Conservation (phyloP, 1,139 yeast genomes). For the Nakaseomyces glabratus region DNA sequence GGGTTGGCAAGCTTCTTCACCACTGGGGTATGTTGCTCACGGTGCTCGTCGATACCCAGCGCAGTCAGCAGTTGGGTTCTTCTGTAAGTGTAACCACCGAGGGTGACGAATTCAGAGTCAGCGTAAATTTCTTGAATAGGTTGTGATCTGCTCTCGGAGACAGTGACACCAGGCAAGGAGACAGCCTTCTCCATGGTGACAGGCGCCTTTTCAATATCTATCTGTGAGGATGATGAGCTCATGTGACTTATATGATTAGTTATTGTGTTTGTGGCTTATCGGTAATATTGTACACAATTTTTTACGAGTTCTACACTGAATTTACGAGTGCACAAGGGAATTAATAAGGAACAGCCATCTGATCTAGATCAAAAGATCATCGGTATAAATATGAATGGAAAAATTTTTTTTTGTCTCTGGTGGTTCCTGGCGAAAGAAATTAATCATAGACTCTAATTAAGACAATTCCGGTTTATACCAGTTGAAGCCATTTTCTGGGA, state of each 20-base stretch:
- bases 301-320: too few species aligned
- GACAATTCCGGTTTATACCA: too few species aligned
- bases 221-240: conserved; percentile 7
- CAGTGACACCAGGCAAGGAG: conserved; percentile 7
- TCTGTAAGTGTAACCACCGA: conserved; percentile 55
- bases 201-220: conserved; percentile 6
- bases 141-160: conserved; percentile 6
- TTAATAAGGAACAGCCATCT: too few species aligned
- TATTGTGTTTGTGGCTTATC: not conserved
- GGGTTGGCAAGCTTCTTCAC: conserved; percentile 41
- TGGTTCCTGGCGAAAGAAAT: too few species aligned
- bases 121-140: conserved; percentile 20
- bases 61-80: conserved; percentile 47
- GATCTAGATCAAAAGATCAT: too few species aligned
- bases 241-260: not conserved
- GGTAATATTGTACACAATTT: too few species aligned
- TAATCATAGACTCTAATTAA: too few species aligned
- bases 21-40: conserved; percentile 33
- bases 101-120: conserved; percentile 33
- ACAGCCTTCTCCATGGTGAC: conserved; percentile 3
- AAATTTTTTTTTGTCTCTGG: too few species aligned
- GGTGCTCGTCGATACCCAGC: conserved; percentile 51
- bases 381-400: too few species aligned
- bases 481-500: too few species aligned
- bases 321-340: too few species aligned